Conservation (phyloP, 495 filamentous ascomycete species). For the Talaromyces thailandensis region DNA sequence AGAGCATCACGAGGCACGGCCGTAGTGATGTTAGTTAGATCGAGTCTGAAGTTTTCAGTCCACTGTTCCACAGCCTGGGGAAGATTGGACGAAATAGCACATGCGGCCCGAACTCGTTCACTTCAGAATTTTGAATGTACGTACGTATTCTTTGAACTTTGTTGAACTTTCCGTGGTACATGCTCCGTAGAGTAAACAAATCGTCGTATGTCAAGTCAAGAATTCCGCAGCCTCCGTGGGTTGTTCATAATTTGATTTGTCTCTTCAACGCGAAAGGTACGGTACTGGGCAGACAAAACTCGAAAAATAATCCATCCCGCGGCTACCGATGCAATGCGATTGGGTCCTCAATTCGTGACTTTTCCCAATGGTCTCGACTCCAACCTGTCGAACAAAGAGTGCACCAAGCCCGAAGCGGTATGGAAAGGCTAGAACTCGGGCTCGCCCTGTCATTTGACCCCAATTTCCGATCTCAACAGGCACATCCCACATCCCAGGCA, state of each 20-base stretch:
- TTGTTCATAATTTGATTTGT: neutral
- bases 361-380: neutral
- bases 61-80: neutral
- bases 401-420: neutral
- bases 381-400: neutral
- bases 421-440: neutral
- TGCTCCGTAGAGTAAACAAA: neutral
- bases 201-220: neutral
- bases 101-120: neutral
- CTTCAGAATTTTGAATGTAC: neutral
- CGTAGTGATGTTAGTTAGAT: neutral
- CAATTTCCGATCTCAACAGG: constrained; percentile 1
- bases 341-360: neutral
- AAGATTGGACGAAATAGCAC: neutral
- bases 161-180: neutral
- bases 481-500: neutral
- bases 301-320: neutral
- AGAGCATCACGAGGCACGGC: constrained; percentile 1
- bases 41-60: neutral
- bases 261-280: neutral
- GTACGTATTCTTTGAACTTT: neutral
- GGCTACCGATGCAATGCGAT: constrained; percentile 1
- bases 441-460: neutral
- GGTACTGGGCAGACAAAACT: neutral
- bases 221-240: neutral